phyloP scores from a whole-genome alignment of 139 green algal species.

The Nannochloris sp. region DNA sequence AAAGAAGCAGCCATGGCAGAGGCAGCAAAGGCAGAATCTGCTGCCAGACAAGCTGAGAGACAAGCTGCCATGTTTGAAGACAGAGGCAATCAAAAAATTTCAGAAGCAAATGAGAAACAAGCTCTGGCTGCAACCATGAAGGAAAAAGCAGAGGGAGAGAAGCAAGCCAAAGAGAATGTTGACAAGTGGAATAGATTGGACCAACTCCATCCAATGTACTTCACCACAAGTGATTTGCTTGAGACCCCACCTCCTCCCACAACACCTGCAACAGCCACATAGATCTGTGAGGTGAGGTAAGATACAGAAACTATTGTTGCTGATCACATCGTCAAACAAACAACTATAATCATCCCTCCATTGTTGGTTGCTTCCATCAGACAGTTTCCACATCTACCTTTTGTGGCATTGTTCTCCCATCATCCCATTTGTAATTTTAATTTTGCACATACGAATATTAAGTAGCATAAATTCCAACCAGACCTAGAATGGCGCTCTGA shows the following conservation, averaged over 20 bases:
- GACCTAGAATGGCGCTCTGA: too few relatives aligned
- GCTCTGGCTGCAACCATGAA: neutral
- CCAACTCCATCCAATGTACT: constrained; percentile 4
- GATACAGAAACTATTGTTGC: too few relatives aligned
- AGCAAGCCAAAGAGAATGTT: neutral
- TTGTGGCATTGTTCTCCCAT: too few relatives aligned
- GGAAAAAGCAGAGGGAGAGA: neutral
- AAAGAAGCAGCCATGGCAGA: neutral
- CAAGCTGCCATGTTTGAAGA: neutral
- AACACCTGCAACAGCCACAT: neutral
- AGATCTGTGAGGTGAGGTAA: too few relatives aligned
- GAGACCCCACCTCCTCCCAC: neutral
- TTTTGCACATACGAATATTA: too few relatives aligned
- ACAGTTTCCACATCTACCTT: too few relatives aligned
- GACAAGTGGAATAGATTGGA: neutral
- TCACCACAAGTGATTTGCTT: neutral
- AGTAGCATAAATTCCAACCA: too few relatives aligned
- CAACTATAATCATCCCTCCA: too few relatives aligned
- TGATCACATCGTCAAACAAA: neutral
- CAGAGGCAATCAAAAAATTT: neutral
- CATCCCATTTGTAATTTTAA: too few relatives aligned
- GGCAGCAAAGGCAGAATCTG: neutral
- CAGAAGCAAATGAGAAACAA: neutral
- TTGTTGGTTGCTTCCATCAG: too few relatives aligned
- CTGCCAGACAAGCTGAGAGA: constrained; percentile 1